Base-by-base conservation (phyloP, 805 yeast genomes). In the Schizosaccharomyces octosporus region DNA sequence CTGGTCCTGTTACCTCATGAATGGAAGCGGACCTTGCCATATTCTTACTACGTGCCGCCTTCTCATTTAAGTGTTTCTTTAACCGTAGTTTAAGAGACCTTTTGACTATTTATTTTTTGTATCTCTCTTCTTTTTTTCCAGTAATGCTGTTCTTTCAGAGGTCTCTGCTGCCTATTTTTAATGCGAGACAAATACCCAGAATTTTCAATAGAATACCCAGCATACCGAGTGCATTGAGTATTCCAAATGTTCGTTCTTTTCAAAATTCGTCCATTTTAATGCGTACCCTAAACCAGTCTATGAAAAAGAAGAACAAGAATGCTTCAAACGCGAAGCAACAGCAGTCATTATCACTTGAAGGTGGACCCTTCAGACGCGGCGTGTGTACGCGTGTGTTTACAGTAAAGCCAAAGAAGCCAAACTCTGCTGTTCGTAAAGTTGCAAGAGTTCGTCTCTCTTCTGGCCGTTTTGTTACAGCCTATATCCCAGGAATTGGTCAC, bases 401-500 rank as follows among this genome's bases (percentile, higher is more conserved):
- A 62, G 77, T 89, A 66, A 93, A 93, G 72, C 99, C 99, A 58
- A 93, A 93, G 76, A 93, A 93, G 72, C 99, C 99, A 43, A 93
- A 93, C 75, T 90, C 97, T 55, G 97, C 99, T 21, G 90, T 89
- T 74, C 81, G 99, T 74, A 93, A 93, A 72, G 95, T 94, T 59
- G 88, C 95, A 65, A 84, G 97, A 76, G 97, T 93, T 27, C 80
- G 95, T 73, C 77, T 93, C 64, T 80, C 95, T 11, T 90, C 86
- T 68, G 98, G 97, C 32, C 84, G 83, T 65, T 82, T 86, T 60
- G 80, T 93, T 19, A 83, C 90, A 58, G 96, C 96, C 1, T 89
- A 88, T 71, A 93, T 93, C 63, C 96, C 97, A 17, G 99, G 99
- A 62, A 97, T 93, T 70, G 98, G 99, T 24, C 98, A 93, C 73